phyloP scores from a whole-genome alignment of 1,284 basidiomycete genomes.

The Marasmius fiardii region DNA sequence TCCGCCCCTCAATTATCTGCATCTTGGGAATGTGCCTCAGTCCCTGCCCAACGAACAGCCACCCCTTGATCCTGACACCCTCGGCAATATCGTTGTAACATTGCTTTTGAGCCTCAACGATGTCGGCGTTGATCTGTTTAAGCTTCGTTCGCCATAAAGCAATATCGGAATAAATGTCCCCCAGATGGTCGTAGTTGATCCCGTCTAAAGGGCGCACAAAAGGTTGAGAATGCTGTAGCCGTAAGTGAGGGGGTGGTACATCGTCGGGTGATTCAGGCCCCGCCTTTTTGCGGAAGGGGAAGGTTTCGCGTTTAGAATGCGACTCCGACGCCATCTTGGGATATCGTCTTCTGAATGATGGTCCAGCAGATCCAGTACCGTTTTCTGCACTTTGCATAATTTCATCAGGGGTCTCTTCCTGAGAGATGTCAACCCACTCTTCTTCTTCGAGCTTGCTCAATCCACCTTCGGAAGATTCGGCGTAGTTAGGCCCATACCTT shows the following conservation, averaged over 20 bases:
- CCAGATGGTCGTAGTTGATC: conserved; percentile 60
- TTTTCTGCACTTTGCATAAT: conserved; percentile 15
- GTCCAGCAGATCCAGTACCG: conserved; percentile 24
- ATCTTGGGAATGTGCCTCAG: conserved; percentile 60
- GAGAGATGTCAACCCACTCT: conserved; percentile 19
- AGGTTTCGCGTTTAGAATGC: conserved; percentile 54
- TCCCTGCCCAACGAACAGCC: conserved; percentile 73
- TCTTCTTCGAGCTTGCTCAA: conserved; percentile 26
- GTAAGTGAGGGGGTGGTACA: conserved; percentile 61
- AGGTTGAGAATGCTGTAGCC: conserved; percentile 63
- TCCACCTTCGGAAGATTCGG: conserved; percentile 27
- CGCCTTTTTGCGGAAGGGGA: conserved; percentile 48
- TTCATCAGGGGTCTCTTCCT: conserved; percentile 13
- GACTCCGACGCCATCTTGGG: conserved; percentile 29
- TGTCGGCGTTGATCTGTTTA: conserved; percentile 69
- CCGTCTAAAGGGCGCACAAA: conserved; percentile 72
- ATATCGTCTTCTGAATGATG: conserved; percentile 27
- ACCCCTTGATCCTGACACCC: conserved; percentile 66
- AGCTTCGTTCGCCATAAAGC: conserved; percentile 63
- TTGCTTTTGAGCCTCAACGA: conserved; percentile 59
- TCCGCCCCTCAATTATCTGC: conserved; percentile 68
- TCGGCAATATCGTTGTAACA: conserved; percentile 69
- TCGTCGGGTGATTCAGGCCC: conserved; percentile 25
- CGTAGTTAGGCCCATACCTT: conserved; percentile 52
- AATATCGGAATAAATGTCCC: conserved; percentile 64